phyloP scores from a whole-genome alignment of 2,329 filamentous ascomycete species.

The Fusarium sulawesiense region DNA sequence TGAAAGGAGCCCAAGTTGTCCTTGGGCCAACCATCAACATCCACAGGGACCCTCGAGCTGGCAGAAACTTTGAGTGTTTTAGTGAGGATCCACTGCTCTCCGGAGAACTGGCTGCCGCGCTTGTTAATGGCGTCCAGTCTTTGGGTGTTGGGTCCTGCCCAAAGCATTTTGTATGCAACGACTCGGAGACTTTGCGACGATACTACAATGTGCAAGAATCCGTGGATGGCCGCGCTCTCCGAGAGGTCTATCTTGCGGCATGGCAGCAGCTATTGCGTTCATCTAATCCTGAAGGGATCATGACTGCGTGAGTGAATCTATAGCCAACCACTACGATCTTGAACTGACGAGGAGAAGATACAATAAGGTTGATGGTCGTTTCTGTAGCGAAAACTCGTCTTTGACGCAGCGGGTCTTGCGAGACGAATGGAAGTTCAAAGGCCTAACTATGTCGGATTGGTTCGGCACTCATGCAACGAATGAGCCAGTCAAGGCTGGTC shows the following conservation, averaged over 20 bases:
- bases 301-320: slow-evolving; percentile 31
- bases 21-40: slow-evolving; percentile 34
- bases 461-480: slow-evolving; percentile 30
- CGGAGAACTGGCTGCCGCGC: slow-evolving; percentile 25
- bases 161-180: slow-evolving; percentile 36
- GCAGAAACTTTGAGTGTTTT: slow-evolving; percentile 36
- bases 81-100: slow-evolving; percentile 35
- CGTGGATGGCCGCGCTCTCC: not conserved
- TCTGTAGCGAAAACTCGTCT: slow-evolving; percentile 9
- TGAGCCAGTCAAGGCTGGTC: slow-evolving; percentile 9
- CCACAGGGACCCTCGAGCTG: slow-evolving; percentile 22
- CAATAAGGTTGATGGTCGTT: slow-evolving; percentile 31
- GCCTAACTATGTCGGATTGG: slow-evolving; percentile 36
- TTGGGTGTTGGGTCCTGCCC: slow-evolving; percentile 17
- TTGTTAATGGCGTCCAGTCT: slow-evolving; percentile 28
- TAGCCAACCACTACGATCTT: too few relatives aligned
- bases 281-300: slow-evolving; percentile 20
- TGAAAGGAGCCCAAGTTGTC: slow-evolving; percentile 26
- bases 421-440: slow-evolving; percentile 29
- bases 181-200: slow-evolving; percentile 21
- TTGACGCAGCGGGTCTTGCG: slow-evolving; percentile 9
- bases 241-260: slow-evolving; percentile 35
- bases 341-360: slow-evolving; percentile 13
- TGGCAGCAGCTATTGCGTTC: slow-evolving; percentile 25
- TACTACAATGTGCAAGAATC: slow-evolving; percentile 31